Conservation (phyloP, 768 basidiomycete genomes). For the Phanerochaete carnosa region DNA sequence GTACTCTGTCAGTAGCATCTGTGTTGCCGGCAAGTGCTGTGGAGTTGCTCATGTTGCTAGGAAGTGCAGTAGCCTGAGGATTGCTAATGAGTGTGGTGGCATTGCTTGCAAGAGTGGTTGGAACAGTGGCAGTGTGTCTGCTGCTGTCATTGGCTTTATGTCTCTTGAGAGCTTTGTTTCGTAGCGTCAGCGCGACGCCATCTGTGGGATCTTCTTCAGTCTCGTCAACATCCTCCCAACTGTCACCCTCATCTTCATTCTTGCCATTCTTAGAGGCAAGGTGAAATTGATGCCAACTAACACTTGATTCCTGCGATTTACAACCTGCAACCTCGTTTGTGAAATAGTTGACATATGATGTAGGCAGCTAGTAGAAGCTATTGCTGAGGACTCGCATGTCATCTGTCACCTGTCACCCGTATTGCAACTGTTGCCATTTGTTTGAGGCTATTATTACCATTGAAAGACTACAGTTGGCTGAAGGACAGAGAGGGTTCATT, state of each 20-base stretch:
- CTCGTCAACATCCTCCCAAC: background rate
- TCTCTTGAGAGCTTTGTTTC: no score
- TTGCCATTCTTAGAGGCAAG: background rate
- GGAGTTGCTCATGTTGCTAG: background rate
- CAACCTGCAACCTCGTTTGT: slow-evolving; percentile 26
- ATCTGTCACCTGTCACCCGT: slow-evolving; percentile 19
- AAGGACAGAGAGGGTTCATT: slow-evolving; percentile 27
- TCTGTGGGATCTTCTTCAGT: slow-evolving; percentile 16
- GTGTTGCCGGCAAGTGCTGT: background rate
- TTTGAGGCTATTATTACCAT: slow-evolving; percentile 21
- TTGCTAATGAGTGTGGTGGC: no score
- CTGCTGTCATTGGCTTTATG: background rate
- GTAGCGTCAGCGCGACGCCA: slow-evolving; percentile 5
- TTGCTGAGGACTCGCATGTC: slow-evolving; percentile 14
- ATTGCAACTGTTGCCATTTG: slow-evolving; percentile 22
- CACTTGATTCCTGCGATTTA: background rate
- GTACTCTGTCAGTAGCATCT: background rate
- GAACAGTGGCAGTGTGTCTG: background rate
- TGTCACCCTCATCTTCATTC: background rate
- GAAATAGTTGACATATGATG: slow-evolving; percentile 26
- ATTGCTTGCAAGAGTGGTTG: background rate
- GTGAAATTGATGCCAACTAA: background rate
- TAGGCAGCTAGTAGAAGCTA: slow-evolving; percentile 25
- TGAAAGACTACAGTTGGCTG: slow-evolving; percentile 18
- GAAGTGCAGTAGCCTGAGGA: no score